Evolutionary conservation across 2,329 filamentous ascomycete species (phyloP), one percentile per base, ranked within the genome.

Genomic region (Cercospora janseana): DNA sequence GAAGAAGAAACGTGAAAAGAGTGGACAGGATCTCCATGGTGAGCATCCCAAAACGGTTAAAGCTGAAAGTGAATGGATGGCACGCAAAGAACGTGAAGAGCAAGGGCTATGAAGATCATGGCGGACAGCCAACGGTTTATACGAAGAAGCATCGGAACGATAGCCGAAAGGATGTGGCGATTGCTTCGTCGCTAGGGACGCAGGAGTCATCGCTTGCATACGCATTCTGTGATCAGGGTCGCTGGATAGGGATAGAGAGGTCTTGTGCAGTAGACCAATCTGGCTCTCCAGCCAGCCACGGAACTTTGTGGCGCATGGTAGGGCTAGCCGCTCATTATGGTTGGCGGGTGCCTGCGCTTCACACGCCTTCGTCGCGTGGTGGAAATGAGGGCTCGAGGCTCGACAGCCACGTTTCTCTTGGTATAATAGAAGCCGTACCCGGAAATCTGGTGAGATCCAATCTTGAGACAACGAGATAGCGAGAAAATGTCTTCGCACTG

Each of bases 11-110:
- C 16, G 35, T 13, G 8, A 40, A 40, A 40, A 40, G 35, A 40
- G 35, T 40, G 35, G 35, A 40, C 35, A 40, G 35, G 35, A 40
- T 40, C 35, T 40, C 21, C 35, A 40, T 38, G 18, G 9, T 34
- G 31, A 34, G 31, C 12, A 38, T 40, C 35, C 35, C 20, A 9
- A 13, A 40, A 20, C 35, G 35, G 16, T n/a, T 16, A 13, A 26
- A 13, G 35, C 26, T 23, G 26, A 40, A 15, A n/a, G n/a, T 8
- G 26, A 38, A 40, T 13, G 35, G 26, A 26, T 24, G 35, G 35
- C 35, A 40, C 21, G 21, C 21, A 9, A 21, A 13, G 16, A 40
- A 40, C 35, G 35, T 40, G 35, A 40, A 40, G 35, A 23, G 35
- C 35, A 40, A 40, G n/a, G 6, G 6, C 8, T 6, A 40, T 23